phyloP scores from a whole-genome alignment of 441 rosid genomes.

The Erodium texanum region DNA sequence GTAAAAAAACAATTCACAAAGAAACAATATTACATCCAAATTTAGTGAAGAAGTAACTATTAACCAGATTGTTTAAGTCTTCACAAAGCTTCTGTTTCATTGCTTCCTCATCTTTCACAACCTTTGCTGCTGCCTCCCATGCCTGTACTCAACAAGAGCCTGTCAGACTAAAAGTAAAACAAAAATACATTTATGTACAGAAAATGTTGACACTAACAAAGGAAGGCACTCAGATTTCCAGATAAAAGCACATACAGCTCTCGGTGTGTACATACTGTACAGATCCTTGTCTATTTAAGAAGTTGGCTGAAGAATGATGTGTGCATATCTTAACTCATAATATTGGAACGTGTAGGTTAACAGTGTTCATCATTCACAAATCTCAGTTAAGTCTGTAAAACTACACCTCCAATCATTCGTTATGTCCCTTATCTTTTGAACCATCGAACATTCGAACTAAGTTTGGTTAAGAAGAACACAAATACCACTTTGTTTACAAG shows the following conservation, averaged over 20 bases:
- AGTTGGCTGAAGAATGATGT: neutral
- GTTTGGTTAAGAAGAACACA: neutral
- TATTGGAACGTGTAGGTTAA: neutral
- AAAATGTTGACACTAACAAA: neutral
- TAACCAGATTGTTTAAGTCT: slow-evolving; percentile 70
- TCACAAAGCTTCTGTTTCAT: slow-evolving; percentile 71
- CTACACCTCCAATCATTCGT: neutral
- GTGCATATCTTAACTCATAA: slow-evolving; percentile 1
- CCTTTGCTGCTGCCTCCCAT: slow-evolving; percentile 66
- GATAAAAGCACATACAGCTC: neutral
- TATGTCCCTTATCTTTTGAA: neutral
- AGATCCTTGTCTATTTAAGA: neutral
- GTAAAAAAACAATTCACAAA: slow-evolving; percentile 11
- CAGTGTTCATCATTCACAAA: neutral
- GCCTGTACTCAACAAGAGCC: slow-evolving; percentile 29
- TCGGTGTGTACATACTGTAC: no score
- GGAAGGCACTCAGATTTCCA: neutral
- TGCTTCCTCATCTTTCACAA: slow-evolving; percentile 72
- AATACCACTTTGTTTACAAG: neutral
- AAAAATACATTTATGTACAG: slow-evolving; percentile 4
- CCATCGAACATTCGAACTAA: neutral
- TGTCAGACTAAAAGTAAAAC: slow-evolving; percentile 3
- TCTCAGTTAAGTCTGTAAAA: neutral
- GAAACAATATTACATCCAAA: slow-evolving; percentile 9
- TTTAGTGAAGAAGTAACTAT: slow-evolving; percentile 19